Conservation (phyloP, 2,329 filamentous ascomycete genomes). For the Paecilomyces niveus region DNA sequence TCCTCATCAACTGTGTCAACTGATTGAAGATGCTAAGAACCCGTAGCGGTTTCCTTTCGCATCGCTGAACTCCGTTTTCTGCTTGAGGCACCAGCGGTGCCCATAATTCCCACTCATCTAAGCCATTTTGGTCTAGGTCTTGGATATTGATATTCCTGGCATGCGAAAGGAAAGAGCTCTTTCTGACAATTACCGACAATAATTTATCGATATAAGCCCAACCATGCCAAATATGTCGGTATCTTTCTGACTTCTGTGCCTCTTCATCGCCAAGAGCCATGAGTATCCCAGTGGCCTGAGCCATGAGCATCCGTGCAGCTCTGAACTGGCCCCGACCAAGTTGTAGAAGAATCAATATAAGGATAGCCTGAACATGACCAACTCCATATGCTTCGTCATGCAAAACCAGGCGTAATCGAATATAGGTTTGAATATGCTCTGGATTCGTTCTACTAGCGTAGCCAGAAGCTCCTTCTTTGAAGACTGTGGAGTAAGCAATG, state of each 20-base stretch:
- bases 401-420: slow-evolving; percentile 37
- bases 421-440: slow-evolving; percentile 47
- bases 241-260: slow-evolving; percentile 8
- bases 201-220: slow-evolving; percentile 16
- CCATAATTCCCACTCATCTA: slow-evolving; percentile 7
- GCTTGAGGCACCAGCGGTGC: background rate
- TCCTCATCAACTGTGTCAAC: slow-evolving; percentile 3
- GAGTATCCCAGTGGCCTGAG: slow-evolving; percentile 53
- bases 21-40: slow-evolving; percentile 6
- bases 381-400: slow-evolving; percentile 40
- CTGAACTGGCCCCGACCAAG: slow-evolving; percentile 52
- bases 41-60: slow-evolving; percentile 5
- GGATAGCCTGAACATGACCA: slow-evolving; percentile 49
- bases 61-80: background rate
- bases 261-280: slow-evolving; percentile 34
- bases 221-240: slow-evolving; percentile 13
- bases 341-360: slow-evolving; percentile 57
- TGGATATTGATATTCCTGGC: slow-evolving; percentile 1
- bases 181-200: slow-evolving; percentile 35
- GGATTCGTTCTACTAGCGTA: slow-evolving; percentile 26
- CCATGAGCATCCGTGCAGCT: slow-evolving; percentile 58
- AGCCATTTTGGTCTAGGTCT: slow-evolving; percentile 5
- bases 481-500: slow-evolving; percentile 46
- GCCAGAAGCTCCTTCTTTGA: background rate
- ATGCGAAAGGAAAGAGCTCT: slow-evolving; percentile 1